Conservation (phyloP, 2,329 filamentous ascomycete species). For the Ophiocordyceps australis region DNA sequence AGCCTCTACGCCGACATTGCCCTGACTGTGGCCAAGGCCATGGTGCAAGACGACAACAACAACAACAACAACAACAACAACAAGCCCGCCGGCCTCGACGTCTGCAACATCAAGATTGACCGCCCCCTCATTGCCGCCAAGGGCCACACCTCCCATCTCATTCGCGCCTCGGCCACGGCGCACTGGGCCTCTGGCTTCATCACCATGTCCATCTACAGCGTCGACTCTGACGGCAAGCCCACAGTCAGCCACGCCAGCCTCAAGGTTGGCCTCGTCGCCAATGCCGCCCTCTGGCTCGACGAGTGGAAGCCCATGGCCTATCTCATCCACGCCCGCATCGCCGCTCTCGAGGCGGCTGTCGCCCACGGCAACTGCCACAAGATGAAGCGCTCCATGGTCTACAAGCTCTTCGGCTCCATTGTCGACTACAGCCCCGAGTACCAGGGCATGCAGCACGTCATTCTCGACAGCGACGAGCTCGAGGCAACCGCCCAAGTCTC, state of each 20-base stretch:
- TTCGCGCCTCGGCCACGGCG: slow-evolving; percentile 3
- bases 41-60: slow-evolving; percentile 1
- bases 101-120: slow-evolving; percentile 5
- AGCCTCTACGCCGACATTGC: slow-evolving; percentile 5
- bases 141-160: slow-evolving; percentile 4
- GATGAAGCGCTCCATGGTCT: slow-evolving; percentile 16
- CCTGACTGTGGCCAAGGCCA: slow-evolving; percentile 3
- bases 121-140: background rate
- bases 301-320: slow-evolving; percentile 16
- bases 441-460: slow-evolving; percentile 39
- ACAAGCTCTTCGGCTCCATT: slow-evolving; percentile 44
- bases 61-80: slow-evolving; percentile 1
- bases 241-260: slow-evolving; percentile 4
- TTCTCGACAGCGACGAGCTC: slow-evolving; percentile 17
- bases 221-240: slow-evolving; percentile 4
- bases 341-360: background rate
- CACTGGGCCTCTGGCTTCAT: background rate
- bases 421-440: slow-evolving; percentile 37
- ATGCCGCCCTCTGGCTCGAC: slow-evolving; percentile 1
- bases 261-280: slow-evolving; percentile 1
- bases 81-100: slow-evolving; percentile 6
- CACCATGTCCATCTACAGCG: slow-evolving; percentile 6
- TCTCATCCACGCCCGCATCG: slow-evolving; percentile 45
- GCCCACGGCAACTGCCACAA: slow-evolving; percentile 23
- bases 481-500: slow-evolving; percentile 24